Conservation (phyloP, 352 stramenopile species). For the Elongisporangium senticosum region DNA sequence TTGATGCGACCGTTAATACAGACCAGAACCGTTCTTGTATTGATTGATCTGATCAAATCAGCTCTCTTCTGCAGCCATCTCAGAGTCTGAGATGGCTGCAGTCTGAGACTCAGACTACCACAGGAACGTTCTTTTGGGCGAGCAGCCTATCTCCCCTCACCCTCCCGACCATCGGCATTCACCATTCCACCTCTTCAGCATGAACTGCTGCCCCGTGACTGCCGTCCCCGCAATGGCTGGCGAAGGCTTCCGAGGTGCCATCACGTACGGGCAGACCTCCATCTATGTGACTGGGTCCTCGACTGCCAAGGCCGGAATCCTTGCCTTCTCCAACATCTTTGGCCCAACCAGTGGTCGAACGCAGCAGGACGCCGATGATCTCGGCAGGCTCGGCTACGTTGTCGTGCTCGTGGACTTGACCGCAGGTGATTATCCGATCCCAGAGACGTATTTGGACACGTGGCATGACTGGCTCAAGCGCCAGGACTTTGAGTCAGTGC, state of each 20-base stretch:
- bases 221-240: constrained; percentile 11
- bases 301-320: constrained; percentile 19
- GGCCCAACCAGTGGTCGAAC: constrained; percentile 25
- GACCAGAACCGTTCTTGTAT: too few relatives aligned
- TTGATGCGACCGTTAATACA: too few relatives aligned
- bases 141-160: too few relatives aligned
- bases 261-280: constrained; percentile 12
- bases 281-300: constrained; percentile 17
- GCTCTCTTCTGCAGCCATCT: not conserved
- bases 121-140: not conserved
- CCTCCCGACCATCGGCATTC: too few relatives aligned
- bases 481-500: not conserved
- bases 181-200: not conserved
- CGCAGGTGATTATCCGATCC: constrained; percentile 16
- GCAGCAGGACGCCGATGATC: constrained; percentile 23
- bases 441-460: not conserved
- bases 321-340: constrained; percentile 28
- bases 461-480: not conserved
- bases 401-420: constrained; percentile 25
- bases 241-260: constrained; percentile 4
- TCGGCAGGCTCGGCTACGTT: constrained; percentile 26
- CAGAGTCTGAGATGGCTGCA: too few relatives aligned
- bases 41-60: too few relatives aligned
- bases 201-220: constrained; percentile 16
- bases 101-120: too few relatives aligned